Conservation (phyloP, 306 rosid species). For the Cicer judaicum region DNA sequence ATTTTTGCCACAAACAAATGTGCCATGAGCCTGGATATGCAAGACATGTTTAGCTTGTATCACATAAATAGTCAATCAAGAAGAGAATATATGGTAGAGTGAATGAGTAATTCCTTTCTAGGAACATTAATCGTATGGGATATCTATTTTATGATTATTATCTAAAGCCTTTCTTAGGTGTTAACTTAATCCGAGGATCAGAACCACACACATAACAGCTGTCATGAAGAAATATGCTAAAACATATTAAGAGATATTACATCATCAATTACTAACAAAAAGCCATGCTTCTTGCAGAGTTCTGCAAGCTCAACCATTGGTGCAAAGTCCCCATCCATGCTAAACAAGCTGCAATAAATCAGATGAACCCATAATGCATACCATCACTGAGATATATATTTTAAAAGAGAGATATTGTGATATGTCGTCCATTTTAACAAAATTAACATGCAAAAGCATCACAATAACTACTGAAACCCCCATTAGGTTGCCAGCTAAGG, state of each 20-base stretch:
- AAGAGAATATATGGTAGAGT: slow-evolving; percentile 4
- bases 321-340: slow-evolving; percentile 98
- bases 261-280: slow-evolving; percentile 89
- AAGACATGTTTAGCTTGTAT: slow-evolving; percentile 22
- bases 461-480: too few species aligned
- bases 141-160: neutral
- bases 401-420: neutral
- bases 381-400: neutral
- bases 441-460: too few species aligned
- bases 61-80: slow-evolving; percentile 9
- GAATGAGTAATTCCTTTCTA: slow-evolving; percentile 1
- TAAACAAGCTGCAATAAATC: slow-evolving; percentile 76
- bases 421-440: too few species aligned
- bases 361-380: slow-evolving; percentile 36
- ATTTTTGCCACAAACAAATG: slow-evolving; percentile 87
- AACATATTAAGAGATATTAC: slow-evolving; percentile 59
- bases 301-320: slow-evolving; percentile 79
- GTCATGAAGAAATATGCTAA: slow-evolving; percentile 33
- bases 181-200: slow-evolving; percentile 19
- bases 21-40: slow-evolving; percentile 84
- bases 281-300: slow-evolving; percentile 75
- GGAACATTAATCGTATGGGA: neutral
- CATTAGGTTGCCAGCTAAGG: too few species aligned
- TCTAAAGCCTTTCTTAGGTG: neutral
- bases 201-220: slow-evolving; percentile 23